Percentiles rank a stretch among this genome's conserved stretches.
phyloP scores from a whole-genome alignment of 305 asterid species.

The Fraxinus latifolia region DNA sequence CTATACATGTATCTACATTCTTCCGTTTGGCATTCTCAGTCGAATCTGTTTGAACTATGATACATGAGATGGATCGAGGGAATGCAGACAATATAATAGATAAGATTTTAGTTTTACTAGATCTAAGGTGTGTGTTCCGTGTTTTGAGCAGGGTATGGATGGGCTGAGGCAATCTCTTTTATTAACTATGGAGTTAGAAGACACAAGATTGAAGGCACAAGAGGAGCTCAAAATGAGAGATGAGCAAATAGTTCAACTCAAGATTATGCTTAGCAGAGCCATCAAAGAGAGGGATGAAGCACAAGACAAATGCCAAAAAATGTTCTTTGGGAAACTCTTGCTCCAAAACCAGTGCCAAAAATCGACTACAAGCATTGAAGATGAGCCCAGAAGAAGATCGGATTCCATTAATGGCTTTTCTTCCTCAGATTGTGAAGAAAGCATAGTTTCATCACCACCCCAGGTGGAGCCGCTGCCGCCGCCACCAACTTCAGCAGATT shows the following conservation, averaged over 20 bases:
- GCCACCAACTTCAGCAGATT: slow-evolving; percentile 11
- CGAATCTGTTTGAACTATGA: background rate
- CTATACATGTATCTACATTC: background rate
- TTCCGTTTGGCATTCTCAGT: slow-evolving; percentile 6
- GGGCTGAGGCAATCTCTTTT: slow-evolving; percentile 42
- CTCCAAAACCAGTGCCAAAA: slow-evolving; percentile 40
- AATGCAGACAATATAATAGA: background rate
- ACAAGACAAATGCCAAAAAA: slow-evolving; percentile 33
- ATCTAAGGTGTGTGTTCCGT: background rate
- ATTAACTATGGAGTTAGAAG: slow-evolving; percentile 48
- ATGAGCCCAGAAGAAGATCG: slow-evolving; percentile 46
- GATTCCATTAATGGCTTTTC: slow-evolving; percentile 37
- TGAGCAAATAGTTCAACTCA: slow-evolving; percentile 47
- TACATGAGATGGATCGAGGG: background rate
- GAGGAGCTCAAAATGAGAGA: slow-evolving; percentile 45
- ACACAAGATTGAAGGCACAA: slow-evolving; percentile 39
- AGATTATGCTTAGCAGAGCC: slow-evolving; percentile 32
- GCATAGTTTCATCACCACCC: slow-evolving; percentile 71
- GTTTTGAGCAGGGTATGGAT: slow-evolving; percentile 44
- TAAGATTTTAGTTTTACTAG: background rate
- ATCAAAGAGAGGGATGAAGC: slow-evolving; percentile 45
- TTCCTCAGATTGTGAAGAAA: slow-evolving; percentile 77
- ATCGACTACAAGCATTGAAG: slow-evolving; percentile 50
- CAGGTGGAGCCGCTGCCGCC: background rate
- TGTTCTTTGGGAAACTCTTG: slow-evolving; percentile 36